Evolutionary conservation across 2,329 filamentous ascomycete genomes (phyloP).

Genomic region (Dothideomycetes sp.): DNA sequence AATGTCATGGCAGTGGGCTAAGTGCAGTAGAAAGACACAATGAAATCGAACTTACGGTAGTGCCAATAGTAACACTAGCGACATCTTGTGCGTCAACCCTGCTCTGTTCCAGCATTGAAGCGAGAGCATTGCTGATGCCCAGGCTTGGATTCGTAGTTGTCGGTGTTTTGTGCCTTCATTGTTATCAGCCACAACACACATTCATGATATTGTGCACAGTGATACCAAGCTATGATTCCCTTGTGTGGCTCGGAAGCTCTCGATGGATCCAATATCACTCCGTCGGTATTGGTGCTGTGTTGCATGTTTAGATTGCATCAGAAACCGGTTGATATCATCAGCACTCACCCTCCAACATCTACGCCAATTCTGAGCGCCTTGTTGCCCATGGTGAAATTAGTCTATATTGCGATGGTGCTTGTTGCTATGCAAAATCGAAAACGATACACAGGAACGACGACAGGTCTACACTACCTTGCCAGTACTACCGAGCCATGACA

Average conservation of each 20-base stretch:
- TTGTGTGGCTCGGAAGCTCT: conserved; percentile 2
- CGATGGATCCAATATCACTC: conserved; percentile 2
- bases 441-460: no score
- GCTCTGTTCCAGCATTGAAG: conserved; percentile 2
- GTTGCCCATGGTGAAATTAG: background rate
- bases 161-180: conserved; percentile 5
- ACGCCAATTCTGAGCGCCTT: conserved; percentile 4
- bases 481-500: no score
- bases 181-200: background rate
- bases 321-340: background rate
- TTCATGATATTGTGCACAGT: background rate
- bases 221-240: conserved; percentile 4
- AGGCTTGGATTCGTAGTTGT: conserved; percentile 5
- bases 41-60: conserved; percentile 4
- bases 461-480: no score
- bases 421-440: no score
- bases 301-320: no score
- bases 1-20: no score
- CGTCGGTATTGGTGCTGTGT: conserved; percentile 4
- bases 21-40: no score
- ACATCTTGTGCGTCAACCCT: conserved; percentile 1
- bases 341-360: conserved; percentile 4
- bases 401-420: no score
- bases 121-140: conserved; percentile 4
- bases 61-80: conserved; percentile 5